Evolutionary conservation across 2,329 filamentous ascomycete genomes (phyloP).

Genomic region (Pestalotiopsis fici): DNA sequence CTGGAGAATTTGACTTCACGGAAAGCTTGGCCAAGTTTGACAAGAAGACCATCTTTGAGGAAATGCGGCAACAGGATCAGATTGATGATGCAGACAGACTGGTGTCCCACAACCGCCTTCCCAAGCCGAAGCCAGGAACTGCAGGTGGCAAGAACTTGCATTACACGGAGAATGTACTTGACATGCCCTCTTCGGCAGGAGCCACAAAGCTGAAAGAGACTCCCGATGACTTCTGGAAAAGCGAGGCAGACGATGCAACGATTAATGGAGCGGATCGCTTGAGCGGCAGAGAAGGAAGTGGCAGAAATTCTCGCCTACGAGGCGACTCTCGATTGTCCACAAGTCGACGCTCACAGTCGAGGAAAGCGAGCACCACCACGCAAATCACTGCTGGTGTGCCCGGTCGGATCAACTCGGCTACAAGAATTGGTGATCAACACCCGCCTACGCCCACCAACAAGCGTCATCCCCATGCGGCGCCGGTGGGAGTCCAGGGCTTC

Average conservation of each 20-base stretch:
- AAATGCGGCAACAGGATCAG: conserved; percentile 86
- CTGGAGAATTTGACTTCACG: conserved; percentile 94
- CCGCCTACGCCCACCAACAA: conserved; percentile 31
- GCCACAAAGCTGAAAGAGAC: conserved; percentile 37
- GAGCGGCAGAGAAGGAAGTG: conserved; percentile 52
- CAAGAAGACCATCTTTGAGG: conserved; percentile 87
- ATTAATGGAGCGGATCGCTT: conserved; percentile 42
- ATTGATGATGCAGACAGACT: conserved; percentile 89
- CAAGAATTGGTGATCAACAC: conserved; percentile 29
- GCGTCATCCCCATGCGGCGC: conserved; percentile 36
- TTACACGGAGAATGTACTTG: conserved; percentile 88
- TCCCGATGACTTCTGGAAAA: conserved; percentile 67
- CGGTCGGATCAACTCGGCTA: conserved; percentile 50
- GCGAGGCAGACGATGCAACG: conserved; percentile 67
- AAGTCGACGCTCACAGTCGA: conserved; percentile 54
- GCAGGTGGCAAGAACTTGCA: conserved; percentile 88
- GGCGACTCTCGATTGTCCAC: conserved; percentile 54
- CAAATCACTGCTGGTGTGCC: conserved; percentile 34
- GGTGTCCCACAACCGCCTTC: conserved; percentile 80
- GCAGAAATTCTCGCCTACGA: conserved; percentile 49
- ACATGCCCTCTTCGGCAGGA: conserved; percentile 43
- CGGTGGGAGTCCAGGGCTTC: conserved; percentile 39
- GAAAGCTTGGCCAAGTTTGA: conserved; percentile 91
- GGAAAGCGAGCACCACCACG: conserved; percentile 53
- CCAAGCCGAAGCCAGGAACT: conserved; percentile 65